phyloP scores from a whole-genome alignment of 768 basidiomycete genomes.

The Amanita pallidorosea region DNA sequence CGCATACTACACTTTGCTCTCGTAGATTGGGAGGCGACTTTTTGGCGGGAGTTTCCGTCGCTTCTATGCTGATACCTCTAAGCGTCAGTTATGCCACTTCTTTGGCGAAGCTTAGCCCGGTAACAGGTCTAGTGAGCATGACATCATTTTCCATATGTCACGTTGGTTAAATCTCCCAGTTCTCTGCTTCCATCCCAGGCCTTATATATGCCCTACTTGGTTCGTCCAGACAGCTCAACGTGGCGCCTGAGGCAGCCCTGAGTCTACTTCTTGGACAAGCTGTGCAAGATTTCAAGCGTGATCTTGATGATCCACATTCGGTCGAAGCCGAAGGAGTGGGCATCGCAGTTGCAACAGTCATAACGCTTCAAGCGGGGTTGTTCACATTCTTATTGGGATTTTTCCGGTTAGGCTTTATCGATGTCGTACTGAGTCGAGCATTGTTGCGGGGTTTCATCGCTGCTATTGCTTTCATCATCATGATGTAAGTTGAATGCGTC shows the following conservation, averaged over 20 bases:
- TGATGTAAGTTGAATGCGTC: constrained; percentile 42
- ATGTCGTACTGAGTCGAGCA: constrained; percentile 86
- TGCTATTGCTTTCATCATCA: constrained; percentile 77
- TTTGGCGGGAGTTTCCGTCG: constrained; percentile 80
- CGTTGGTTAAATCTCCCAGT: constrained; percentile 28
- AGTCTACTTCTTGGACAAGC: constrained; percentile 84
- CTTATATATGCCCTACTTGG: constrained; percentile 89
- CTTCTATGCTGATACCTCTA: constrained; percentile 76
- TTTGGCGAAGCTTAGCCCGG: constrained; percentile 74
- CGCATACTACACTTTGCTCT: background rate
- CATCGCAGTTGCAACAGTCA: constrained; percentile 64
- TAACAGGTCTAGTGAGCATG: constrained; percentile 66
- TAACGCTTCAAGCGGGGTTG: constrained; percentile 83
- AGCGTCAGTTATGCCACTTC: constrained; percentile 89
- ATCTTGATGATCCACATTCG: constrained; percentile 28
- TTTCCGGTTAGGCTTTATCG: constrained; percentile 84
- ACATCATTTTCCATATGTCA: background rate
- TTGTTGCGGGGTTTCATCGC: constrained; percentile 81
- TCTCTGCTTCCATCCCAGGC: constrained; percentile 77
- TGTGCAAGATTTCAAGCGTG: constrained; percentile 55
- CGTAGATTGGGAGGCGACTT: constrained; percentile 42
- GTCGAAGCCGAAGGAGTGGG: constrained; percentile 41
- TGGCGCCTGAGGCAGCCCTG: constrained; percentile 84
- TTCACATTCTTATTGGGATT: constrained; percentile 82
- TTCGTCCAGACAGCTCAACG: constrained; percentile 70